A percentile compares a stretch with the other conserved stretches of the same genome.
These are phyloP conservation scores for Phaeomoniella chlamydospora DNA, from an alignment of 2,329 filamentous ascomycete species.

Conservation along the genomic window DNA sequence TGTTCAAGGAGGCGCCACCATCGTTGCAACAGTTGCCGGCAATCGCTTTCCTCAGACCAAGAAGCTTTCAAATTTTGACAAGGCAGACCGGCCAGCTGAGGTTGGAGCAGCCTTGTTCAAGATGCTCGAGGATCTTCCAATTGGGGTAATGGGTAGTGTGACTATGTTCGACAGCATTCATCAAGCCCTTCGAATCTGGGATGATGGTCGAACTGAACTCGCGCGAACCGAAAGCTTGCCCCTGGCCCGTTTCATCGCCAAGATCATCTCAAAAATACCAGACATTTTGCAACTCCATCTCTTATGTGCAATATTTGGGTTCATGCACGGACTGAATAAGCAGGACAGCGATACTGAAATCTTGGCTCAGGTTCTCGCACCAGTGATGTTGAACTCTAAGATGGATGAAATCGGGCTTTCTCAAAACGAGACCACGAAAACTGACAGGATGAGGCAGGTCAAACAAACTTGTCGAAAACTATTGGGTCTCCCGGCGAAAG, in stretches of 20 bases:
- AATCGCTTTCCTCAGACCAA: not conserved
- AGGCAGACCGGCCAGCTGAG: not conserved
- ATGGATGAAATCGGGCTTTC: not conserved
- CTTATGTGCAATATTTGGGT: not conserved
- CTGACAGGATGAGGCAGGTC: not conserved
- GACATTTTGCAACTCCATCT: not conserved
- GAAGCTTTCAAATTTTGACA: not conserved
- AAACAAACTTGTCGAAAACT: not conserved
- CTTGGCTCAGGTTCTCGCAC: not conserved
- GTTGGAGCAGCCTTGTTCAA: not conserved
- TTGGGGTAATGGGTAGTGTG: not conserved
- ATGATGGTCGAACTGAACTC: not conserved
- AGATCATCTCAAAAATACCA: not conserved
- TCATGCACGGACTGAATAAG: not conserved
- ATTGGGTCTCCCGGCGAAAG: not conserved
- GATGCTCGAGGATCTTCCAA: not conserved
- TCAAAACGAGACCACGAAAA: not conserved
- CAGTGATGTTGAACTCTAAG: not conserved
- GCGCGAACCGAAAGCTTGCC: not conserved
- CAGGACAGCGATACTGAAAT: not conserved
- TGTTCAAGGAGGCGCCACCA: not conserved
- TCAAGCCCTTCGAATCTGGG: not conserved
- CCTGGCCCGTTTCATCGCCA: not conserved
- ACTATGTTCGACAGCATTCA: not conserved
- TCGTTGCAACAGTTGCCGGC: not conserved